Evolutionary conservation across 2,329 filamentous ascomycete genomes (phyloP).

Genomic region (Ambrosiella beaveri): DNA sequence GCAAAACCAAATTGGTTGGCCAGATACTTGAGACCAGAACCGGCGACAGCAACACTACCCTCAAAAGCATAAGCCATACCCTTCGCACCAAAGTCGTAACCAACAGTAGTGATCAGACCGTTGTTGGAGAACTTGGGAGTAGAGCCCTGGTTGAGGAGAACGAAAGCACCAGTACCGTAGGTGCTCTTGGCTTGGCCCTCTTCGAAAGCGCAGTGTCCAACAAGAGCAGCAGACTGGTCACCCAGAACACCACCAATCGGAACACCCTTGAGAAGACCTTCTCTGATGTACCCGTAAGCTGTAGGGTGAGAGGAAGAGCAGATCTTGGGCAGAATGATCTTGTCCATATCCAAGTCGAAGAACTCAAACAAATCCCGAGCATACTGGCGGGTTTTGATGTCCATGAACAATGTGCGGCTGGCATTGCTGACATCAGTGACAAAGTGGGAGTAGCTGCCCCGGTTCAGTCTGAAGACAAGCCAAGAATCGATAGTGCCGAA

Average conservation of each 20-base stretch:
- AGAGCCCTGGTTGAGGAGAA: conserved; percentile 74
- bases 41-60: conserved; percentile 68
- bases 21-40: conserved; percentile 62
- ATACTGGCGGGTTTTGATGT: conserved; percentile 64
- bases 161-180: conserved; percentile 77
- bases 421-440: conserved; percentile 82
- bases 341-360: conserved; percentile 52
- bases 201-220: conserved; percentile 70
- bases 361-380: conserved; percentile 61
- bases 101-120: conserved; percentile 71
- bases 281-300: conserved; percentile 50
- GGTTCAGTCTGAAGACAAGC: conserved; percentile 73
- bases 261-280: conserved; percentile 49
- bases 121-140: conserved; percentile 73
- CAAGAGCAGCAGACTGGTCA: conserved; percentile 72
- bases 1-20: conserved; percentile 47
- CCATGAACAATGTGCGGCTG: conserved; percentile 88
- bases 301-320: conserved; percentile 61
- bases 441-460: conserved; percentile 47
- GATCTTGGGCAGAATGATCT: conserved; percentile 65
- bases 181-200: conserved; percentile 80
- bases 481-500: conserved; percentile 84
- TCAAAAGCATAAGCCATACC: conserved; percentile 59
- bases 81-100: conserved; percentile 56
- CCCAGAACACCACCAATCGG: conserved; percentile 71